These are phyloP conservation scores for Pseudocercospora fuligena DNA, from an alignment of 2,329 filamentous ascomycete species.

Conservation along the genomic window DNA sequence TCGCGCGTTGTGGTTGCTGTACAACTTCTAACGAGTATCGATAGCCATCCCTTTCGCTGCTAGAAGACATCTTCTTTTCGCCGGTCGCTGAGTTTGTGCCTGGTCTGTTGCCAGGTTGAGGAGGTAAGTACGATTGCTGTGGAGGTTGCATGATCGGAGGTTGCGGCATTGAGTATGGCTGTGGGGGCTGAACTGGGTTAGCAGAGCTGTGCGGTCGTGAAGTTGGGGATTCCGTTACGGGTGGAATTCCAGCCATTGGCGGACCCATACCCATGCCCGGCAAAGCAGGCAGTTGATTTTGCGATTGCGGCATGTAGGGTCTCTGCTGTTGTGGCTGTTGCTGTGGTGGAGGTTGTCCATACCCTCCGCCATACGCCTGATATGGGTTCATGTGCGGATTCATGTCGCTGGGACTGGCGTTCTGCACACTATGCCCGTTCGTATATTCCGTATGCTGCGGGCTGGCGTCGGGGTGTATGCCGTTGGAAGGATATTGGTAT, in stretches of 20 bases:
- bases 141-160: slow-evolving; percentile 23
- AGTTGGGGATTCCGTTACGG: slow-evolving; percentile 27
- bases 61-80: slow-evolving; percentile 27
- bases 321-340: slow-evolving; percentile 26
- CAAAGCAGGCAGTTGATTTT: slow-evolving; percentile 31
- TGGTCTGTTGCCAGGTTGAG: slow-evolving; percentile 19
- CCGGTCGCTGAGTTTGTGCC: slow-evolving; percentile 13
- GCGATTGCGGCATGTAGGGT: slow-evolving; percentile 27
- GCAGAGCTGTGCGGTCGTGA: slow-evolving; percentile 27
- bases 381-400: slow-evolving; percentile 34
- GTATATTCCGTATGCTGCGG: slow-evolving; percentile 26
- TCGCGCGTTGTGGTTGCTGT: slow-evolving; percentile 89
- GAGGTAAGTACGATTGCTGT: slow-evolving; percentile 23
- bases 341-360: slow-evolving; percentile 26
- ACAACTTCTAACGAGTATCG: slow-evolving; percentile 60
- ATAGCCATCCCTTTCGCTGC: slow-evolving; percentile 28
- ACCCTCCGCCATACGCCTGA: slow-evolving; percentile 27
- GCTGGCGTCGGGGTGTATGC: slow-evolving; percentile 22
- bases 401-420: slow-evolving; percentile 29
- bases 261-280: slow-evolving; percentile 25
- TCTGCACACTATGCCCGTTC: slow-evolving; percentile 30
- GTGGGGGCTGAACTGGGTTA: slow-evolving; percentile 26
- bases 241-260: slow-evolving; percentile 15
- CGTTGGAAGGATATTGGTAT: slow-evolving; percentile 28
- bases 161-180: slow-evolving; percentile 13